phyloP scores from a whole-genome alignment of 2,329 filamentous ascomycete genomes.

The Aspergillus pseudonomiae region DNA sequence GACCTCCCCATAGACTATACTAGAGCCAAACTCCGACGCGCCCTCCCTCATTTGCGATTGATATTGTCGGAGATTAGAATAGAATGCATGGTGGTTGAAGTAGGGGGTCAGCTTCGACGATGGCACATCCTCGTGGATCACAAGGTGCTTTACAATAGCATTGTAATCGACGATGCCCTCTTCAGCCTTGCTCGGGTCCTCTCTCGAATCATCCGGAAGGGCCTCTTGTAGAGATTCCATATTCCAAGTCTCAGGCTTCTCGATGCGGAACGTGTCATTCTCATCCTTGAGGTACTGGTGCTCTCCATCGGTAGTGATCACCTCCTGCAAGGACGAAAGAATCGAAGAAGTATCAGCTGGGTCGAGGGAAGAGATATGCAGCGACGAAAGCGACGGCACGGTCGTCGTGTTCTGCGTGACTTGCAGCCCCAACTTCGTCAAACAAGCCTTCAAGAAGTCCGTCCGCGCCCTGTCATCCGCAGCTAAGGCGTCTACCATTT shows the following conservation, averaged over 20 bases:
- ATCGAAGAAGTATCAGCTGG: slow-evolving; percentile 70
- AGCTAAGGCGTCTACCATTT: slow-evolving; percentile 68
- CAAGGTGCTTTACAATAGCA: slow-evolving; percentile 70
- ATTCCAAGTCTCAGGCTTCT: slow-evolving; percentile 66
- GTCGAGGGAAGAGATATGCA: slow-evolving; percentile 77
- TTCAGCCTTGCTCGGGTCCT: slow-evolving; percentile 35
- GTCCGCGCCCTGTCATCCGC: slow-evolving; percentile 71
- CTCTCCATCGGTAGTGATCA: slow-evolving; percentile 66
- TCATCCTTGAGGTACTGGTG: slow-evolving; percentile 77
- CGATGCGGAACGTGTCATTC: slow-evolving; percentile 79
- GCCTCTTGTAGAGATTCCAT: slow-evolving; percentile 59
- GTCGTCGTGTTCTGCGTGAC: slow-evolving; percentile 69
- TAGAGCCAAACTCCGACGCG: slow-evolving; percentile 69
- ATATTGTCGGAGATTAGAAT: slow-evolving; percentile 69
- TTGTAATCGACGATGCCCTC: slow-evolving; percentile 75
- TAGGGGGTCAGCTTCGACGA: slow-evolving; percentile 74
- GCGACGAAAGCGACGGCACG: slow-evolving; percentile 76
- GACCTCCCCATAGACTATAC: slow-evolving; percentile 85
- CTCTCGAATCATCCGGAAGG: slow-evolving; percentile 46
- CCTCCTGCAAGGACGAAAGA: slow-evolving; percentile 63
- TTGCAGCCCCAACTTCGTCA: slow-evolving; percentile 79
- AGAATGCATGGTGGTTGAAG: slow-evolving; percentile 84
- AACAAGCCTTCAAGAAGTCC: slow-evolving; percentile 76
- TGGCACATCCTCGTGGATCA: slow-evolving; percentile 73
- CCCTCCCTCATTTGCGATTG: slow-evolving; percentile 60